A percentile compares a stretch with the other conserved stretches of the same genome.
Conservation (phyloP, 78 protist species). For the Dictyostelium citrinum region DNA sequence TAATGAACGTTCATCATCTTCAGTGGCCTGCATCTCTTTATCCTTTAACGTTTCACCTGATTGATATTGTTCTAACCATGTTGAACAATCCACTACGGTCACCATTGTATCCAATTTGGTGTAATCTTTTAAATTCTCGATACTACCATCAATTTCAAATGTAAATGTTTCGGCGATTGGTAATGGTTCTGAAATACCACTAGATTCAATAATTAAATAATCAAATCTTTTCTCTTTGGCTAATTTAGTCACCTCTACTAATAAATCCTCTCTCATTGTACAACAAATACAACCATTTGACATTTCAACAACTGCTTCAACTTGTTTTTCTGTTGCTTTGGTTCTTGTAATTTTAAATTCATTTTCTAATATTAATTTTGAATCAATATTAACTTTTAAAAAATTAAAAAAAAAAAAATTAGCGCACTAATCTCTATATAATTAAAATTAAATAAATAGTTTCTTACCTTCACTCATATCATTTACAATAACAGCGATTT, state of each 20-base stretch:
- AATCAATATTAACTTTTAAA: constrained; percentile 91
- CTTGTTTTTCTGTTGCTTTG: constrained; percentile 8
- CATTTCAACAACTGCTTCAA: constrained; percentile 88
- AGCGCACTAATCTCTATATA: no score
- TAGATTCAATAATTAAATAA: constrained; percentile 58
- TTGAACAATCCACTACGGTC: constrained; percentile 67
- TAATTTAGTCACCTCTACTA: constrained; percentile 73
- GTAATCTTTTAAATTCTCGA: neutral
- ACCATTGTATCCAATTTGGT: constrained; percentile 81
- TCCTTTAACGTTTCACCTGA: constrained; percentile 21
- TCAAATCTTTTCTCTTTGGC: constrained; percentile 68
- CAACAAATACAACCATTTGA: constrained; percentile 97
- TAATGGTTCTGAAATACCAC: constrained; percentile 92
- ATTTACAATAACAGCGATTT: constrained; percentile 76
- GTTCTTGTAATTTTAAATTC: constrained; percentile 36
- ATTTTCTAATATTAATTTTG: constrained; percentile 48
- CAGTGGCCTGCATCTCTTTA: constrained; percentile 23
- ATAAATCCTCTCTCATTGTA: constrained; percentile 92
- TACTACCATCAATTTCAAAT: constrained; percentile 14
- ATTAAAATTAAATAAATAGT: no score
- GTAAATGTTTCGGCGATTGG: constrained; percentile 95
- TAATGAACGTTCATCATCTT: constrained; percentile 76
- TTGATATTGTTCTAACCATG: constrained; percentile 28
- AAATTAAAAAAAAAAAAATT: neutral
- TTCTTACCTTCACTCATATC: constrained; percentile 79